Evolutionary conservation across 2,329 filamentous ascomycete species (phyloP), one percentile per base, ranked within the genome.

Genomic region (Neurospora crassa): DNA sequence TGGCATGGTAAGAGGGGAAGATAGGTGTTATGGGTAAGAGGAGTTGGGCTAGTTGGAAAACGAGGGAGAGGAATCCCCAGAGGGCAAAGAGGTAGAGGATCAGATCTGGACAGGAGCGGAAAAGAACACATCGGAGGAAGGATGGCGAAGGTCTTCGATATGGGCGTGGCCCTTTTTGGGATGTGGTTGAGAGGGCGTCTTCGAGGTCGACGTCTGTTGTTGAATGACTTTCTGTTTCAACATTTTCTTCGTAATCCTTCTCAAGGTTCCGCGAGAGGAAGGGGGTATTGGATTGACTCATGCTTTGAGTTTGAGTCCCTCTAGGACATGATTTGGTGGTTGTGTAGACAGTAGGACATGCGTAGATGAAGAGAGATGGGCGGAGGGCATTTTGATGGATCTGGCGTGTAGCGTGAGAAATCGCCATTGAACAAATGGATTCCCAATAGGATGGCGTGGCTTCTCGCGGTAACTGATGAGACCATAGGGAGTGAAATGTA

Each of bases 61-160:
- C 2, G 11, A 71, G 67, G 18, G 70, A 16, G n/a, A 63, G 18
- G 67, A 71, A 59, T 5, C 70, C 70, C 67, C 67, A 68, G n/a
- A 71, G 16, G 18, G 70, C 67, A 2, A 71, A 20, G 12, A 59
- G 29, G 67, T 68, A 68, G 34, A 40, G 53, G 20, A 24, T 8
- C 42, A 63, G 2, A 5, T 63, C 53, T 63, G 53, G 53, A 2
- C 53, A 63, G 8, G 53, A n/a, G 29, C 53, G 29, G 29, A 1
- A 37, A 1, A 37, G 16, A 3, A 63, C 1, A n/a, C 8, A 16
- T 2, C 53, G 16, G 8, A 63, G 16, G 53, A 34, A 18, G 24
- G 53, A 18, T 18, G 24, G 7, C 7, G 20, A 29, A 34, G 24
- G 24, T 16, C 29, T 63, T 18, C 53, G 14, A 34, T 37, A 29